Evolutionary conservation across 305 asterid genomes (phyloP), one percentile per base, ranked within the genome.

Genomic region (Rubia peregrina): DNA sequence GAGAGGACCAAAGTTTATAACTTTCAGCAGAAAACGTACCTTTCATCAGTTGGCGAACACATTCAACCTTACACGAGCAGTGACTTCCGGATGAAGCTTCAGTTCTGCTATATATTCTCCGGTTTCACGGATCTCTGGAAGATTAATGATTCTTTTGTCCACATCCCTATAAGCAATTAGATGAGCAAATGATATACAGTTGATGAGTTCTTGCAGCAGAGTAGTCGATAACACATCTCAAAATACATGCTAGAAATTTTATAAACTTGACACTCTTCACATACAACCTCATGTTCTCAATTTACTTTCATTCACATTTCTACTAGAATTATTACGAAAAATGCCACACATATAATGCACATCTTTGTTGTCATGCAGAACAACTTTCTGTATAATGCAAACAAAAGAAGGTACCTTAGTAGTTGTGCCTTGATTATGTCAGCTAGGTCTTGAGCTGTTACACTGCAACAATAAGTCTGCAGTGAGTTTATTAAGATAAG

Each of bases 41-140:
- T 73, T 69, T 38, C 75, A 59, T 87, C 79, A 92, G 78, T 90
- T 93, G 75, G 95, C 95, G 68, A 21, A 89, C 57, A 93, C 96
- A 8, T 63, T 89, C 78, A 90, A 33, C 87, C 88, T 84, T 59
- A 90, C 83, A 68, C 77, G 88, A 75, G 98, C 96, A 36, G 90
- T 79, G 77, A 93, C 97, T 0, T 93, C 98, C 4, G 96, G 96
- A 73, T 93, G 98, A 80, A 93, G 96, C 89, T 89, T 90, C 77
- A 93, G 76, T 86, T 93, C 96, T 67, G 97, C 97, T 57, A 82
- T 38, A 71, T 93, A 90, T 78, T 87, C 98, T 76, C 97, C 97
- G 11, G 91, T 89, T 88, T 93, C 97, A 73, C 98, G 83, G 74
- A 93, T 93, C 82, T 93, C 98, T n/a, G 97, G 98, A 79, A 93